Evolutionary conservation across 139 green algal genomes (phyloP).

Genomic region (Chlamydomonas sp.): DNA sequence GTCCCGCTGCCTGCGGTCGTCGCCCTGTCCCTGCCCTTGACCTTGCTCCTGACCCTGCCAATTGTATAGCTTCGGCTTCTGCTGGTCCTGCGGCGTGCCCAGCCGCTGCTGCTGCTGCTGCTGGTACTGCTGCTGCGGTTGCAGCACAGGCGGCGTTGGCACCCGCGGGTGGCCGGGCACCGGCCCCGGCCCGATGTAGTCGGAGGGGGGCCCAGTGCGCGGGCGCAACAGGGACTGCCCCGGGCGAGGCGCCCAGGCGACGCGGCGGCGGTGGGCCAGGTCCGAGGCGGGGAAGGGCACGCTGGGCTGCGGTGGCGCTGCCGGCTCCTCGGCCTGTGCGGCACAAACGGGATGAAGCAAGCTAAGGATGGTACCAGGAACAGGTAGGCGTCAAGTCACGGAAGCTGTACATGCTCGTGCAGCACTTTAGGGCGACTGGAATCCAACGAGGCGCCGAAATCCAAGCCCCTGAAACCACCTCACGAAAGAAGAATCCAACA

Average conservation of each 20-base stretch:
- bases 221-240: background rate
- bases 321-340: background rate
- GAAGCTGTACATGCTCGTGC: too few relatives aligned
- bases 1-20: background rate
- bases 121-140: background rate
- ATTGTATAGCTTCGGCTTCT: background rate
- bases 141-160: too few relatives aligned
- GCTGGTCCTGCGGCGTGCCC: background rate
- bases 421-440: too few relatives aligned
- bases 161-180: conserved; percentile 13
- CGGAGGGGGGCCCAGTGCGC: background rate
- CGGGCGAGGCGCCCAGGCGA: background rate
- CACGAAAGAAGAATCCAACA: too few relatives aligned
- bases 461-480: too few relatives aligned
- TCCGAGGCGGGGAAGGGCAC: conserved; percentile 1
- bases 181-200: background rate
- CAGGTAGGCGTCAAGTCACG: too few relatives aligned
- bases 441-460: too few relatives aligned
- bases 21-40: background rate
- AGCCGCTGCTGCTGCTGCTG: background rate
- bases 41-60: background rate
- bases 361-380: too few relatives aligned
- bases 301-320: background rate
- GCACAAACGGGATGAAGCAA: conserved; percentile 9
- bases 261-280: background rate